Evolutionary conservation across 1,284 basidiomycete species (phyloP).

Genomic region (Papiliotrema terrestris): DNA sequence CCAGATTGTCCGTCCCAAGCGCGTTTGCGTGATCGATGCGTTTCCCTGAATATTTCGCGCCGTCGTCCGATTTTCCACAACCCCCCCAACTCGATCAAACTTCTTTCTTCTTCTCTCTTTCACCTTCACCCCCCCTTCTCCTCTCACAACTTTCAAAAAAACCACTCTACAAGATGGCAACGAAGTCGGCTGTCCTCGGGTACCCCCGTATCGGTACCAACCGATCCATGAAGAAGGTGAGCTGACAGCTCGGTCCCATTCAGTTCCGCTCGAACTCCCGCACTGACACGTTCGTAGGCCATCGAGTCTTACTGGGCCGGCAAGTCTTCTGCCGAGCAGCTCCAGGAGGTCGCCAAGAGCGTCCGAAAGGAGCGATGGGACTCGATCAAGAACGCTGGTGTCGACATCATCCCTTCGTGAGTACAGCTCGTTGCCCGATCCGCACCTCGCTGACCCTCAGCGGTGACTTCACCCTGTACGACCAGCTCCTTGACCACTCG

Average conservation of each 20-base stretch:
- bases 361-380: conserved; percentile 90
- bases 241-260: conserved; percentile 3
- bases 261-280: neutral
- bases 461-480: conserved; percentile 97
- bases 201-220: conserved; percentile 95
- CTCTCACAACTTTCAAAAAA: conserved; percentile 6
- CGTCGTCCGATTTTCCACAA: too few relatives aligned
- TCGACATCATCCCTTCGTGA: conserved; percentile 89
- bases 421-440: conserved; percentile 31
- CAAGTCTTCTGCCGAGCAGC: conserved; percentile 84
- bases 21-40: too few relatives aligned
- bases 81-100: neutral
- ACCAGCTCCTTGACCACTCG: conserved; percentile 98
- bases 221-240: conserved; percentile 91
- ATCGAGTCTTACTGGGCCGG: conserved; percentile 97
- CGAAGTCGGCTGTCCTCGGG: conserved; percentile 80
- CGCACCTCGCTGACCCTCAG: conserved; percentile 51
- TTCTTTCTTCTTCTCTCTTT: conserved; percentile 3
- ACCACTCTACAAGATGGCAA: conserved; percentile 34
- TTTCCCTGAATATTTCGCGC: too few relatives aligned
- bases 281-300: conserved; percentile 52
- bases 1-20: too few relatives aligned
- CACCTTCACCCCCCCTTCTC: conserved; percentile 15
- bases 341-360: conserved; percentile 82
- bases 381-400: conserved; percentile 79